These are phyloP conservation scores for Apiotrichum siamense DNA, from an alignment of 1,284 basidiomycete species.

Conservation along the genomic window DNA sequence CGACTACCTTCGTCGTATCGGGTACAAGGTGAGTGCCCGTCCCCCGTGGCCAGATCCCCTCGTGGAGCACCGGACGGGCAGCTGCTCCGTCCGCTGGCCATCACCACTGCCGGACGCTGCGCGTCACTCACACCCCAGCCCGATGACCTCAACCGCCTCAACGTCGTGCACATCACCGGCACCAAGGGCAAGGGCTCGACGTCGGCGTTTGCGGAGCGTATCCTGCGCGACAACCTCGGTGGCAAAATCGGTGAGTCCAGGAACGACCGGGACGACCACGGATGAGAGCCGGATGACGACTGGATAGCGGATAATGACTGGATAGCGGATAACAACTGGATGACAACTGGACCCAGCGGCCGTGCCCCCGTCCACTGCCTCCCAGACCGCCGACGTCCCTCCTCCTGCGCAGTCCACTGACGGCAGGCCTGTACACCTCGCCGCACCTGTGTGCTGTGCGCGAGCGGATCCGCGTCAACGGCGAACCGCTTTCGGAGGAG, in stretches of 20 bases:
- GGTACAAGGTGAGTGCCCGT: conserved; percentile 69
- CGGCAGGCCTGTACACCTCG: conserved; percentile 82
- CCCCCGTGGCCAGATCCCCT: too few species aligned
- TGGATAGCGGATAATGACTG: too few species aligned
- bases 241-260: conserved; percentile 32
- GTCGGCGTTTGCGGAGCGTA: conserved; percentile 72
- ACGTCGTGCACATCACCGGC: conserved; percentile 94
- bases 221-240: conserved; percentile 34
- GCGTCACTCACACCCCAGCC: conserved; percentile 52
- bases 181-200: conserved; percentile 99
- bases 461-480: conserved; percentile 92
- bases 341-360: too few species aligned
- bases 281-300: not conserved
- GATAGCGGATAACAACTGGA: too few species aligned
- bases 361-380: too few species aligned
- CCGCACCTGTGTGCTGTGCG: conserved; percentile 94
- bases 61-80: too few species aligned
- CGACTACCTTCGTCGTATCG: conserved; percentile 81
- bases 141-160: conserved; percentile 74
- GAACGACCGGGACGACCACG: not conserved
- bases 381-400: too few species aligned
- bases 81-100: not conserved
- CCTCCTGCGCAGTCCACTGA: not conserved
- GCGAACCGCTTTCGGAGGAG: conserved; percentile 78
- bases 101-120: not conserved